phyloP scores from a whole-genome alignment of 2,329 filamentous ascomycete genomes.

The Calonectria pseudoreteaudii region DNA sequence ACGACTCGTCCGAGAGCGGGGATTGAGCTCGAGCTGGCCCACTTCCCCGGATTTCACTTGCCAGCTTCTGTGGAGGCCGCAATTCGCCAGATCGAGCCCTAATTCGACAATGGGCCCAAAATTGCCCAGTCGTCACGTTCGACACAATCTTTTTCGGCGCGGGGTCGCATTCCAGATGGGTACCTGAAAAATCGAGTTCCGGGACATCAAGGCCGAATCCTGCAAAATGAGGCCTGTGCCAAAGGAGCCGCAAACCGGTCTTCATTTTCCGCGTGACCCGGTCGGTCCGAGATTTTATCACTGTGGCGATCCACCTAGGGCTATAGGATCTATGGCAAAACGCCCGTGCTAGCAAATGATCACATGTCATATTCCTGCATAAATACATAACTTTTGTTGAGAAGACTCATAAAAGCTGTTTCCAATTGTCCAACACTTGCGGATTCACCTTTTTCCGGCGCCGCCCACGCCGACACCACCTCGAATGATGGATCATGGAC shows the following conservation, averaged over 20 bases:
- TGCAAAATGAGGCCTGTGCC: background rate
- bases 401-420: background rate
- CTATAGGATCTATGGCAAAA: background rate
- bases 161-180: background rate
- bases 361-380: background rate
- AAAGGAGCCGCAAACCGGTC: background rate
- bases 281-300: background rate
- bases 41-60: conserved; percentile 18
- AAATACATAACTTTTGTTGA: background rate
- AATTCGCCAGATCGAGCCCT: conserved; percentile 9
- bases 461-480: background rate
- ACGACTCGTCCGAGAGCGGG: conserved; percentile 10
- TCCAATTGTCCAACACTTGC: background rate
- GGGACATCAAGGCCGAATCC: background rate
- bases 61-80: background rate
- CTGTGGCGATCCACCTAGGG: background rate
- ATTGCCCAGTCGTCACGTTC: background rate
- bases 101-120: background rate
- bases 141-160: background rate
- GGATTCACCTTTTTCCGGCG: background rate
- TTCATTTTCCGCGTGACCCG: background rate
- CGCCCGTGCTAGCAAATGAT: background rate
- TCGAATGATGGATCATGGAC: background rate
- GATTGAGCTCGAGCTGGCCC: background rate
- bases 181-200: background rate